Evolutionary conservation across 2,329 filamentous ascomycete species (phyloP).

Genomic region (Chaetomiaceae sp.): DNA sequence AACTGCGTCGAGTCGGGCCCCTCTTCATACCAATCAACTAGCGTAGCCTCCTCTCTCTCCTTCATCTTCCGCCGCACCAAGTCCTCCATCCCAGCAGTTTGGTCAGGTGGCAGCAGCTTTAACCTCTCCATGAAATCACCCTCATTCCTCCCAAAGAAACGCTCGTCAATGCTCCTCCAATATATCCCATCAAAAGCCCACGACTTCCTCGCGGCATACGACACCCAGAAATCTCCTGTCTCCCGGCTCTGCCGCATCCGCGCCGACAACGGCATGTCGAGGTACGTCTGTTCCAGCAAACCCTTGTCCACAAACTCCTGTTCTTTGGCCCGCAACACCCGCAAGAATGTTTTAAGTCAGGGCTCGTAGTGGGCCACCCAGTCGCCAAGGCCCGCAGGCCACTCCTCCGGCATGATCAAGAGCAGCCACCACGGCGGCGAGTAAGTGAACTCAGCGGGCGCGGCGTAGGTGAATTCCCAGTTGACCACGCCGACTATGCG

Average conservation of each 20-base stretch:
- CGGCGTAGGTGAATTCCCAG: slow-evolving; percentile 35
- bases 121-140: slow-evolving; percentile 24
- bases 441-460: slow-evolving; percentile 27
- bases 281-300: no score
- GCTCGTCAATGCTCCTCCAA: slow-evolving; percentile 17
- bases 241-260: slow-evolving; percentile 20
- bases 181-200: slow-evolving; percentile 16
- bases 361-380: slow-evolving; percentile 31
- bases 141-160: slow-evolving; percentile 18
- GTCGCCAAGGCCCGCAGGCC: slow-evolving; percentile 26
- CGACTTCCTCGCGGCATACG: slow-evolving; percentile 16
- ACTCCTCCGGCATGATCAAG: slow-evolving; percentile 29
- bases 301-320: neutral
- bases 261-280: slow-evolving; percentile 16
- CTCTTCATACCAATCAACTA: slow-evolving; percentile 23
- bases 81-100: slow-evolving; percentile 26
- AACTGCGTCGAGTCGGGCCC: no score
- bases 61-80: slow-evolving; percentile 30
- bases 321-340: slow-evolving; percentile 29
- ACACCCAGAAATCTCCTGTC: slow-evolving; percentile 17
- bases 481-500: slow-evolving; percentile 32
- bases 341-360: slow-evolving; percentile 31
- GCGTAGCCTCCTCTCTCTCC: slow-evolving; percentile 22
- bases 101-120: slow-evolving; percentile 24
- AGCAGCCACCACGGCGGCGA: slow-evolving; percentile 34